phyloP scores from a whole-genome alignment of 2,329 filamentous ascomycete species.

The Malbranchea cinnamomea region DNA sequence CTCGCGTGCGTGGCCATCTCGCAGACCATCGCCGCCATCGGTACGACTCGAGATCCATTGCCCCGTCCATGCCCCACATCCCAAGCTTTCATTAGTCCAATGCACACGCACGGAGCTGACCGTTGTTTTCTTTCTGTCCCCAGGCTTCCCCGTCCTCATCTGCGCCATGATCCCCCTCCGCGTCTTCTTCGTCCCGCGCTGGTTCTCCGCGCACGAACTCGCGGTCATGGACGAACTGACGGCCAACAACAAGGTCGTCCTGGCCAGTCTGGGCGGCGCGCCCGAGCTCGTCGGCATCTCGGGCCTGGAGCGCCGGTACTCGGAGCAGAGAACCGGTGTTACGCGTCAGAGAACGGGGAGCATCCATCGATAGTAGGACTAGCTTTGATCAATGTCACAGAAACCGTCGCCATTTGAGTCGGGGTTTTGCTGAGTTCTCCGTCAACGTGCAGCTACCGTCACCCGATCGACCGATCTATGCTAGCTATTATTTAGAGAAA shows the following conservation, averaged over 20 bases:
- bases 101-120: background rate
- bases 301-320: constrained; percentile 12
- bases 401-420: no score
- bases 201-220: constrained; percentile 36
- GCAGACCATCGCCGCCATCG: constrained; percentile 44
- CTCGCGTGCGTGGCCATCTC: constrained; percentile 42
- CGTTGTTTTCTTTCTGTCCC: background rate
- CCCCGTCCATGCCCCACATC: background rate
- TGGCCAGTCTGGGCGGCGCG: constrained; percentile 37
- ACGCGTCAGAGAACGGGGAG: constrained; percentile 14
- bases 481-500: no score
- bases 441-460: no score
- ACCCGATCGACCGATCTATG: no score
- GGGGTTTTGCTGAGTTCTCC: no score
- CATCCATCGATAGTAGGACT: constrained; percentile 10
- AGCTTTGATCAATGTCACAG: no score
- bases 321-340: constrained; percentile 11
- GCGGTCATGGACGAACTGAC: constrained; percentile 39
- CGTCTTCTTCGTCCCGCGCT: constrained; percentile 34
- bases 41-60: constrained; percentile 7
- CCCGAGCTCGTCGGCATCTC: constrained; percentile 25
- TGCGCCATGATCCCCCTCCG: constrained; percentile 40
- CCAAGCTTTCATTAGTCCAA: background rate
- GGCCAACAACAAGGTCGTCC: constrained; percentile 37
- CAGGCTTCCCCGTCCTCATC: constrained; percentile 43